Evolutionary conservation across 23 red algal species (phyloP).

Genomic region (Gracilariopsis chorda): DNA sequence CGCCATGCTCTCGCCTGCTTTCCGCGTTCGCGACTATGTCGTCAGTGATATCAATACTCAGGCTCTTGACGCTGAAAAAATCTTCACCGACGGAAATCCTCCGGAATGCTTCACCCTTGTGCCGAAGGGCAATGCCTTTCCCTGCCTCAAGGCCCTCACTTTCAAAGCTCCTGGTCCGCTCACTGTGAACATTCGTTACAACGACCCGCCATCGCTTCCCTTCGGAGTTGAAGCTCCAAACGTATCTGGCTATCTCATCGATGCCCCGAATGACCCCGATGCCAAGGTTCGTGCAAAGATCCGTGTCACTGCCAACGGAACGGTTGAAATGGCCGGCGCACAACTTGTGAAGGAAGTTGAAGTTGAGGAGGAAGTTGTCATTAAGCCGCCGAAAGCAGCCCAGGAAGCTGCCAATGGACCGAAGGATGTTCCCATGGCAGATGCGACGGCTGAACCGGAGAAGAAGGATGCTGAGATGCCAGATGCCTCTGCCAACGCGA

Average conservation of each 20-base stretch:
- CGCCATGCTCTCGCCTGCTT: conserved; percentile 92
- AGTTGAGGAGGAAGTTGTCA: conserved; percentile 50
- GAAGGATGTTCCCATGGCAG: conserved; percentile 42
- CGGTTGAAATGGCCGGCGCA: conserved; percentile 51
- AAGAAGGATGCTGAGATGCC: background rate
- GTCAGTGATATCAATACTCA: conserved; percentile 77
- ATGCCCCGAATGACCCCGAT: conserved; percentile 33
- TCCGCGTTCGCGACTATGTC: conserved; percentile 80
- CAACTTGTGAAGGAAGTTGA: conserved; percentile 76
- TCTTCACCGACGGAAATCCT: conserved; percentile 29
- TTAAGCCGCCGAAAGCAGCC: background rate
- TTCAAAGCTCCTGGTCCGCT: conserved; percentile 79
- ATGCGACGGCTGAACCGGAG: background rate
- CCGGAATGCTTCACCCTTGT: conserved; percentile 64
- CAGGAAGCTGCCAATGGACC: conserved; percentile 16
- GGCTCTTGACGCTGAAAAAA: conserved; percentile 62
- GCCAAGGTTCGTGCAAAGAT: conserved; percentile 72
- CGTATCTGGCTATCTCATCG: conserved; percentile 33
- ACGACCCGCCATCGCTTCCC: background rate
- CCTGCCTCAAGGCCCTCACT: conserved; percentile 73
- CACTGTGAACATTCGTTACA: conserved; percentile 57
- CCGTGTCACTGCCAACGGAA: conserved; percentile 67
- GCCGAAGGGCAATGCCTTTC: conserved; percentile 54
- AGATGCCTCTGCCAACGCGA: background rate
- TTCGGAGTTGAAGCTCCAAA: conserved; percentile 26